Percentiles rank a stretch among this genome's conserved stretches.
Evolutionary conservation across 257 asterid species (phyloP).

Genomic region (Solanum chaucha): DNA sequence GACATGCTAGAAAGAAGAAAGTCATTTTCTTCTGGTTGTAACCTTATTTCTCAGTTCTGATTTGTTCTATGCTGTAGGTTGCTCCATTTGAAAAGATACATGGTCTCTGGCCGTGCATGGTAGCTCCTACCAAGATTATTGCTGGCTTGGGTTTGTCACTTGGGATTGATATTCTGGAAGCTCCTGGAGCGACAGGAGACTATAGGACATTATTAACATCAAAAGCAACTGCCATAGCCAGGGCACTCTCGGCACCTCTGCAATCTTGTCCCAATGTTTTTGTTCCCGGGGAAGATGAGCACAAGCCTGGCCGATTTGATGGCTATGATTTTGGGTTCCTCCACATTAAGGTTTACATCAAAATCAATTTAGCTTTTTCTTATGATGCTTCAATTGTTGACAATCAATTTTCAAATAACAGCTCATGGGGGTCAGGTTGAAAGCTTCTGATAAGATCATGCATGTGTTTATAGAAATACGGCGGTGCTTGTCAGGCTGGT

Average conservation of each 20-base stretch:
- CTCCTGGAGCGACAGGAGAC: slow-evolving; percentile 97
- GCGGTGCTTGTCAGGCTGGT: not conserved
- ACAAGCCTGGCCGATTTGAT: slow-evolving; percentile 59
- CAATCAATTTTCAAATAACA: not conserved
- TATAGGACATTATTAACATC: slow-evolving; percentile 84
- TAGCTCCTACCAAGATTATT: slow-evolving; percentile 92
- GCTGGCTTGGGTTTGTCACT: slow-evolving; percentile 97
- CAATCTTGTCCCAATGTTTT: slow-evolving; percentile 60
- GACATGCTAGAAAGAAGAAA: not conserved
- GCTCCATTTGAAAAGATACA: slow-evolving; percentile 70
- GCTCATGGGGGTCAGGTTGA: not conserved
- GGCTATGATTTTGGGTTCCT: slow-evolving; percentile 97
- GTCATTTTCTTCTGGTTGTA: slow-evolving; percentile 3
- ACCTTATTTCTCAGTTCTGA: not conserved
- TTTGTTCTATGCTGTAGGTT: slow-evolving; percentile 39
- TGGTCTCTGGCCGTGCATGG: slow-evolving; percentile 89
- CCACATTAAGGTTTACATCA: slow-evolving; percentile 68
- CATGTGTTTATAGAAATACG: not conserved
- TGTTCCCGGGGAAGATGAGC: slow-evolving; percentile 90
- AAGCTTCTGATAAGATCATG: not conserved
- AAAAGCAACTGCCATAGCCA: slow-evolving; percentile 80
- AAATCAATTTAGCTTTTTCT: not conserved
- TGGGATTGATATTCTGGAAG: slow-evolving; percentile 92
- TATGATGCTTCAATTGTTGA: not conserved
- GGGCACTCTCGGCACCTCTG: slow-evolving; percentile 76